Evolutionary conservation across 2,329 filamentous ascomycete species (phyloP), one percentile per base, ranked within the genome.

Genomic region (Neopestalotiopsis clavispora): DNA sequence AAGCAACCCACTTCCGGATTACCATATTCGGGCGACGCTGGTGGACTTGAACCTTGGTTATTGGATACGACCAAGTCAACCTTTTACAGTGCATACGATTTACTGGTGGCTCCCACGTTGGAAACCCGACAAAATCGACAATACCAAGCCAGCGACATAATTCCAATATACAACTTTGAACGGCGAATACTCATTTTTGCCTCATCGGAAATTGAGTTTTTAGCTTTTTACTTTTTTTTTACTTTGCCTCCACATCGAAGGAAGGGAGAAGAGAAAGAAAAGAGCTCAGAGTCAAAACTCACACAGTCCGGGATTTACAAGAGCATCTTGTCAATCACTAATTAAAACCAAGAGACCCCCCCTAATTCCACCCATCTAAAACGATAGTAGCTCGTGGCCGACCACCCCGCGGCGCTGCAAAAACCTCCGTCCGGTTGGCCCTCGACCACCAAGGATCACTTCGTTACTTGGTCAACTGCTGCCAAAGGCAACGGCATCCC

Each of bases 401-500:
- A 64, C 61, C 61, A 45, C 61, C 61, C 38, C 61, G 38, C 61
- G 61, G 38, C 61, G 40, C 59, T 62, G 59, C 59, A 62, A 62
- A 62, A 62, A 62, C 59, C 59, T 62, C 59, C 59, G 59, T 62
- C 59, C 59, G 59, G 59, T 62, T 62, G 49, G 10, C 28, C 63
- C 63, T 32, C 63, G 42, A 64, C 61, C 61, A 64, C 61, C 61
- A 64, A 64, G 28, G 34, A 20, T n/a, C 12, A 56, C 49, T 34
- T 38, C 42, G 63, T 66, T 66, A 66, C 63, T 66, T 66, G 63
- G 63, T 30, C 63, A 66, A 66, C 63, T 66, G 45, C 63, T 32
- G 23, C 14, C 20, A 45, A 38, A 38, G 42, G 32, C 42, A 58
- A 56, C 63, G 63, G 63, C 63, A 56, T 32, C 63, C 61, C 63